These are phyloP conservation scores for Colletotrichum neosansevieriae DNA, from an alignment of 2,329 filamentous ascomycete genomes.

Conservation along the genomic window DNA sequence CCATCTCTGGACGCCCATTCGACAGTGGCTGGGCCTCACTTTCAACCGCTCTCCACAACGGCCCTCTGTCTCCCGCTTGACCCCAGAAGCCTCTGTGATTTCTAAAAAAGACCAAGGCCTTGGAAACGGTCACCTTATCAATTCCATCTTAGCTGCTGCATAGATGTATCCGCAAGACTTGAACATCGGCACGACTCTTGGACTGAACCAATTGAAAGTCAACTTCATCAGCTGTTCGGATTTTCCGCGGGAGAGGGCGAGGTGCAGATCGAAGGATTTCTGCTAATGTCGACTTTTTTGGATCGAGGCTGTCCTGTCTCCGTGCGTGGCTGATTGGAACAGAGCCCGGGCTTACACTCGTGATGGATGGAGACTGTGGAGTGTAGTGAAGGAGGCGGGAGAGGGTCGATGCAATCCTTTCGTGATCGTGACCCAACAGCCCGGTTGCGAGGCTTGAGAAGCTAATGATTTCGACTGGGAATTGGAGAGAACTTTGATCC, in stretches of 20 bases:
- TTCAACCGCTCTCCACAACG: conserved; percentile 9
- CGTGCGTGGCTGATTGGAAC: background rate
- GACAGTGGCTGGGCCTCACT: background rate
- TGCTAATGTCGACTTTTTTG: background rate
- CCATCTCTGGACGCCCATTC: conserved; percentile 20
- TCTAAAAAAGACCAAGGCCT: conserved; percentile 8
- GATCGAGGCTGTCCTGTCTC: background rate
- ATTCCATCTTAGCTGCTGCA: conserved; percentile 1
- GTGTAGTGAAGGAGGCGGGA: conserved; percentile 4
- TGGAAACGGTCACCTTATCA: background rate
- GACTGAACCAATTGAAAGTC: background rate
- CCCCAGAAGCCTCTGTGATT: conserved; percentile 4
- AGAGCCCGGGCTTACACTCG: background rate
- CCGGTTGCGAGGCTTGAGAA: conserved; percentile 19
- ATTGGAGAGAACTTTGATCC: background rate
- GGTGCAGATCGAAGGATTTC: background rate
- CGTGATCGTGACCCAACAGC: conserved; percentile 26
- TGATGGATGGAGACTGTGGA: conserved; percentile 24
- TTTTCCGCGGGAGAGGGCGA: background rate
- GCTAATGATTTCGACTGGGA: conserved; percentile 8
- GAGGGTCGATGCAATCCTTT: conserved; percentile 16
- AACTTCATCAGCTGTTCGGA: background rate
- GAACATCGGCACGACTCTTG: background rate
- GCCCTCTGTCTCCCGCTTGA: conserved; percentile 21
- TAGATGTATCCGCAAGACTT: background rate